Base-by-base conservation (phyloP, 495 filamentous ascomycete species). In the Xylaria flabelliformis region DNA sequence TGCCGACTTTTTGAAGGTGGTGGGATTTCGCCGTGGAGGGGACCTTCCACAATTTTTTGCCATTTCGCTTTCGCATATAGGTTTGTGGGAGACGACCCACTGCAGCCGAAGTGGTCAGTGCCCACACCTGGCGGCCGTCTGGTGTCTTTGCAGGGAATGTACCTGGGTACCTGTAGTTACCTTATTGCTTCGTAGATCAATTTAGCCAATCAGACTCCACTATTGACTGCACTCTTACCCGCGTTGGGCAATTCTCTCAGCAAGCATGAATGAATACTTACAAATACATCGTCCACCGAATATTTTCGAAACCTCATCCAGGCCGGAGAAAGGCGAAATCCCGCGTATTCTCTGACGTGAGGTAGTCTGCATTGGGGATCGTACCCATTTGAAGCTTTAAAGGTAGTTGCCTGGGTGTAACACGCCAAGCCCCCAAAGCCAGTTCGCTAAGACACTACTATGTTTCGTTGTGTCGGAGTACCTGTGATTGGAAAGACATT, bases 61-160 rank as follows among this genome's bases (percentile, higher is more conserved):
- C 70, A 79, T 63, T 78, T 78, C 70, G 48, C 34, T 63, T 76
- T 76, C 68, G 48, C 42, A 67, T n/a, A 34, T 72, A 68, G 70
- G 77, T 79, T 79, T 79, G 77, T 79, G 77, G 74, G 77, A 74
- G 67, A 64, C 53, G 41, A 44, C 48, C n/a, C 64, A 50, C 67
- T 73, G 71, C 71, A 76, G 72, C 74, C 73, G 75, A 77, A 39
- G 71, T 79, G 77, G 75, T 74, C 75, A 63, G 71, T 79, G 77
- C 46, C 32, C 50, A 12, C 64, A 51, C 19, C 34, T 46, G 41
- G 61, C 61, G 21, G 3, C 61, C 12, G 36, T 24, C 61, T 26
- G 61, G 10, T 39, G 26, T 44, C 4, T 42, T 4, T 15, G 2
- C 24, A 29, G 12, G 19, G 24, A 46, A 24, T 42, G 36, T 63